These are phyloP conservation scores for Sarcodon sp. DNA, from an alignment of 768 basidiomycete genomes.

Conservation along the genomic window DNA sequence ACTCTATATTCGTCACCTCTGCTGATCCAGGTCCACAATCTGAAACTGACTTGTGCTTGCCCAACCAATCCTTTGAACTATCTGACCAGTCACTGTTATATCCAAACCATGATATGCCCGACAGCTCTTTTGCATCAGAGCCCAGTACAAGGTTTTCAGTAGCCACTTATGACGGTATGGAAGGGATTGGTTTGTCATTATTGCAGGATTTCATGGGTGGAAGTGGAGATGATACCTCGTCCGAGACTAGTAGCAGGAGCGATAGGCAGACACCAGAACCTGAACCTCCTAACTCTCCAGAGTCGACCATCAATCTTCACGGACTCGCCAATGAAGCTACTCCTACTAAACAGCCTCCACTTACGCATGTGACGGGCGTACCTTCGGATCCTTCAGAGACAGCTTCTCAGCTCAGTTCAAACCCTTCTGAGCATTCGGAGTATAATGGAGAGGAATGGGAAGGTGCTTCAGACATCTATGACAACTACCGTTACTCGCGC, in stretches of 20 bases:
- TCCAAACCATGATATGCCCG: not conserved
- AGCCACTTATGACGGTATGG: conserved; percentile 40
- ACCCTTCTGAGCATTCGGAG: conserved; percentile 9
- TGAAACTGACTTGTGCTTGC: not conserved
- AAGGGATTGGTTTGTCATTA: conserved; percentile 59
- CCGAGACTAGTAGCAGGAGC: conserved; percentile 3
- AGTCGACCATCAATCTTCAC: conserved; percentile 5
- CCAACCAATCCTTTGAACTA: not conserved
- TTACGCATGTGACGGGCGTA: not conserved
- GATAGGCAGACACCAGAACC: conserved; percentile 5
- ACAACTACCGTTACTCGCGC: conserved; percentile 66
- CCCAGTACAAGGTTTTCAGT: conserved; percentile 19
- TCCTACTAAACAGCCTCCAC: not conserved
- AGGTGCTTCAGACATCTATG: conserved; percentile 62
- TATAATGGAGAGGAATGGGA: conserved; percentile 42
- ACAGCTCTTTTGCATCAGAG: conserved; percentile 7
- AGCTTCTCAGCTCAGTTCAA: not conserved
- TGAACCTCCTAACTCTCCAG: conserved; percentile 5
- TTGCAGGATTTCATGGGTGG: conserved; percentile 36
- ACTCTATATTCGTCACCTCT: conserved; percentile 13
- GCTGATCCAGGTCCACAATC: conserved; percentile 5
- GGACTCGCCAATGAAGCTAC: not conserved
- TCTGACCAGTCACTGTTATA: too few relatives aligned
- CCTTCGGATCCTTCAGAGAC: not conserved
- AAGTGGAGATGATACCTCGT: conserved; percentile 14